These are phyloP conservation scores for Chrysanthemum seticuspe DNA, from an alignment of 129 eudicot species.

Conservation along the genomic window DNA sequence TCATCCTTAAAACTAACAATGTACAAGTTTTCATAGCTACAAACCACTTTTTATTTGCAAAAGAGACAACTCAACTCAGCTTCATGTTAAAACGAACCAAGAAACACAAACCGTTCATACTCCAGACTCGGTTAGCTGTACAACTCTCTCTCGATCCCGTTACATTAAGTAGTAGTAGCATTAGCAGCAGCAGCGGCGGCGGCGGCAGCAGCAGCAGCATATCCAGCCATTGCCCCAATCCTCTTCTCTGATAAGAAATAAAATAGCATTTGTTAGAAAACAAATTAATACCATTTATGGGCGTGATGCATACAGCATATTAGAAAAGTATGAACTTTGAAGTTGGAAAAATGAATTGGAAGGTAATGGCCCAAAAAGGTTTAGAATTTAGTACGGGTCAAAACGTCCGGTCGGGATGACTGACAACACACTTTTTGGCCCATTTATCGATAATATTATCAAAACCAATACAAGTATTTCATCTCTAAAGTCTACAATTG, in stretches of 20 bases:
- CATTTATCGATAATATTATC: neutral
- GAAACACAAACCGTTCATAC: slow-evolving; percentile 45
- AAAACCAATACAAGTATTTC: no score
- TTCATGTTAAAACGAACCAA: slow-evolving; percentile 42
- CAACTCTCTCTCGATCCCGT: slow-evolving; percentile 60
- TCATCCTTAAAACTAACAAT: slow-evolving; percentile 37
- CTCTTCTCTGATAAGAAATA: slow-evolving; percentile 64
- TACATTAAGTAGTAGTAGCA: slow-evolving; percentile 22
- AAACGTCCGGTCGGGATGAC: no score
- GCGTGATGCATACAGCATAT: no score
- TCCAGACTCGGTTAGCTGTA: slow-evolving; percentile 93
- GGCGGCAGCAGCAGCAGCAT: slow-evolving; percentile 46
- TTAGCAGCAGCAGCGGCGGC: slow-evolving; percentile 37
- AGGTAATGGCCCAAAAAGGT: no score
- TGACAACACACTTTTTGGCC: no score
- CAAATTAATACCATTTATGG: no score
- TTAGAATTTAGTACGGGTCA: no score
- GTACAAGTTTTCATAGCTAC: slow-evolving; percentile 69
- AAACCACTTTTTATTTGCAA: slow-evolving; percentile 53
- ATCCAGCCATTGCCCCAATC: slow-evolving; percentile 59
- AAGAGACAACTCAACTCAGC: slow-evolving; percentile 34
- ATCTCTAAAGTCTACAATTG: neutral
- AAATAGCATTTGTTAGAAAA: neutral
- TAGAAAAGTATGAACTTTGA: no score
- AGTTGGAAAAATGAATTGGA: no score